Base-by-base conservation (phyloP, 768 basidiomycete species). In the Lepiota venenata region DNA sequence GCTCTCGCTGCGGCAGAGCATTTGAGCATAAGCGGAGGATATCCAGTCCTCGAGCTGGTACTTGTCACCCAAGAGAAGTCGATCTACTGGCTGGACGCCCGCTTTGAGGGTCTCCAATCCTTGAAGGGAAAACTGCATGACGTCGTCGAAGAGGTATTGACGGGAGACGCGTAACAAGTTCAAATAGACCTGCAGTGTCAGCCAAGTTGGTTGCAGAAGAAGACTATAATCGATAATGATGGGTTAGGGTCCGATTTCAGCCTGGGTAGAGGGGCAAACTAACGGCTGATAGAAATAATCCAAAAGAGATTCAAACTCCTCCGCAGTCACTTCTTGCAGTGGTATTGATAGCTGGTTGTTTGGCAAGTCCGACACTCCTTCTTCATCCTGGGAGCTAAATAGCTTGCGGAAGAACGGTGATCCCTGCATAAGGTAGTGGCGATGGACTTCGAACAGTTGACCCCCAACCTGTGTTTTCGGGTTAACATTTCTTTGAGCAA, bases 211-310 rank as follows among this genome's bases (percentile, higher is more conserved):
- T 35, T 36, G 21, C 21, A 6, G 14, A 11, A 3, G n/a, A 14
- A 11, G 4, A 7, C 18, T 14, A 12, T 38, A 9, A 42, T 35
- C 8, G 15, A 1, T 12, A 4, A 39, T 12, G 14, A 14, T 35
- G 14, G 22, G 4, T 21, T 22, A 4, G 12, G 14, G 18, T 8
- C 4, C 25, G 29, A n/a, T 8, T 29, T 4, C 2, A 29, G 2
- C 5, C 5, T 2, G 25, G 25, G 25, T 5, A 29, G 32, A n/a
- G 6, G 15, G 25, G 25, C 16, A 38, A 50, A 61, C 69, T 40
- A 40, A 74, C 75, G 70, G 63, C 14, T 68, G 54, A 51, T 75
- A 74, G 29, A 74, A 69, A 56, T 71, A 75, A 12, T 74, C 66
- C n/a, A 74, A 61, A 2, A 77, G 64, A 7, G 62, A 60, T 48